Percentiles rank a stretch among this genome's conserved stretches.
Conservation (phyloP, 441 rosid genomes). For the Pelargonium cotyledonis region DNA sequence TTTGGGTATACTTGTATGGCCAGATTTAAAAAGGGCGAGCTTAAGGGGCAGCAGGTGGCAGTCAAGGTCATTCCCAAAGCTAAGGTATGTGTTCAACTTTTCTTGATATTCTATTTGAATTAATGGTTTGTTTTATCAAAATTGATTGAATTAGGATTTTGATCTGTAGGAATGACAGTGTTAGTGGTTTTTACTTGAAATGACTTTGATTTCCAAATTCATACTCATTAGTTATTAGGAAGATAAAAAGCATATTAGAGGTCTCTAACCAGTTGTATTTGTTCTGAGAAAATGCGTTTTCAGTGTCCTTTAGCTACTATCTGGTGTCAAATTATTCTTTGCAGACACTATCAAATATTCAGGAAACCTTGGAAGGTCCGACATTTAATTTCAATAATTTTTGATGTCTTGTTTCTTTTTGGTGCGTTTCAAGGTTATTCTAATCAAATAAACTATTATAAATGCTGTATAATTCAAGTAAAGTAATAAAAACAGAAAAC, state of each 20-base stretch:
- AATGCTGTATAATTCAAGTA: neutral
- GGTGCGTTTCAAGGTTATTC: neutral
- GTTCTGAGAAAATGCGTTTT: neutral
- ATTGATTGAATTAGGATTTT: neutral
- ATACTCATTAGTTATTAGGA: neutral
- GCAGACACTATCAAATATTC: neutral
- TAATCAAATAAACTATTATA: neutral
- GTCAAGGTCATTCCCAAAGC: slow-evolving; percentile 88
- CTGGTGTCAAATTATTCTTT: neutral
- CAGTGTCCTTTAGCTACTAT: neutral
- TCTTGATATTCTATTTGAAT: neutral
- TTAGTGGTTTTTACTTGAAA: neutral
- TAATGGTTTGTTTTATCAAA: neutral
- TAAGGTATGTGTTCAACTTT: slow-evolving; percentile 38
- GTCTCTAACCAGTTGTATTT: too few relatives aligned
- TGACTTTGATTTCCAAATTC: neutral
- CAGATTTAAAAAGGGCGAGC: slow-evolving; percentile 76
- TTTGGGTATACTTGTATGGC: slow-evolving; percentile 96
- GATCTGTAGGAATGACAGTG: neutral
- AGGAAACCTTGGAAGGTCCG: neutral
- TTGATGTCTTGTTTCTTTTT: neutral
- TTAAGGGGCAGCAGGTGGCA: slow-evolving; percentile 76
- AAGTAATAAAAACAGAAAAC: neutral
- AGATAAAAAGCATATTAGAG: too few relatives aligned
- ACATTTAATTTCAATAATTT: too few relatives aligned